These are phyloP conservation scores for Fusarium graminum DNA, from an alignment of 2,329 filamentous ascomycete species.

Conservation along the genomic window DNA sequence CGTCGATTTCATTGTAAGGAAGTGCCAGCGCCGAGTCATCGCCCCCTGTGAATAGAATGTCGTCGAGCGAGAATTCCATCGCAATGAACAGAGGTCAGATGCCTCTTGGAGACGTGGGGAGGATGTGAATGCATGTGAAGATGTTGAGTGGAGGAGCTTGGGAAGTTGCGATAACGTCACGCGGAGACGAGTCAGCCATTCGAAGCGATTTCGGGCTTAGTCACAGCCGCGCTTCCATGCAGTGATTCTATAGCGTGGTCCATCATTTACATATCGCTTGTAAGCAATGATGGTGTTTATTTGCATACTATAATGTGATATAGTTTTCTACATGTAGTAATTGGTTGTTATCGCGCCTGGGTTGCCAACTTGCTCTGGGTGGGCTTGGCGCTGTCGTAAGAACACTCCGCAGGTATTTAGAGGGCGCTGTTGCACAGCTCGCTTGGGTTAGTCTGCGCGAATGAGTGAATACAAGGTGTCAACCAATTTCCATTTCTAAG, in stretches of 20 bases:
- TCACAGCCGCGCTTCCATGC: conserved; percentile 18
- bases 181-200: conserved; percentile 5
- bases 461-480: no score
- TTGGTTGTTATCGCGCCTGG: neutral
- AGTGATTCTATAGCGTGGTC: neutral
- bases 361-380: no score
- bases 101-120: neutral
- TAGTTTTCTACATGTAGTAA: no score
- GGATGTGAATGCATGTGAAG: conserved; percentile 18
- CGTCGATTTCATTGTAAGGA: conserved; percentile 33
- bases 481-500: no score
- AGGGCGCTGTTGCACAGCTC: no score
- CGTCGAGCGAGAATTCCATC: conserved; percentile 45
- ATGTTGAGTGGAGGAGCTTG: conserved; percentile 31
- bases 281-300: conserved; percentile 5
- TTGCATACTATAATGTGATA: no score
- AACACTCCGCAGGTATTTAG: no score
- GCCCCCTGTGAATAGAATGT: conserved; percentile 40
- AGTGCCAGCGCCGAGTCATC: conserved; percentile 37
- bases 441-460: no score
- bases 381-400: no score
- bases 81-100: neutral
- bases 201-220: conserved; percentile 34
- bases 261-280: neutral
- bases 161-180: conserved; percentile 27